These are phyloP conservation scores for Apiospora pterosperma DNA, from an alignment of 2,329 filamentous ascomycete genomes.

Conservation along the genomic window DNA sequence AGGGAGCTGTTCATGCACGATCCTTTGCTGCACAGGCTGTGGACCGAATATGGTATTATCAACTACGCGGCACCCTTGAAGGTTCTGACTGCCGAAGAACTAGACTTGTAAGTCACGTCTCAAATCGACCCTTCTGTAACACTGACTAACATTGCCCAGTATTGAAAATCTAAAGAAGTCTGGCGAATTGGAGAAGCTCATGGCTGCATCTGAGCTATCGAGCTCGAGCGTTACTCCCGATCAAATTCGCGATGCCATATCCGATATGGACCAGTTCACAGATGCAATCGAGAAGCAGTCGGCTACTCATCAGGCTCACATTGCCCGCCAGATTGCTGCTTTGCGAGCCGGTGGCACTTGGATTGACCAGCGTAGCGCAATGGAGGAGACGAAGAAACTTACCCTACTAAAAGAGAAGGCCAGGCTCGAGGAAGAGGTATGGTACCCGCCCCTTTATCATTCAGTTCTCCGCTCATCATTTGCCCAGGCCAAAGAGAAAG, in stretches of 20 bases:
- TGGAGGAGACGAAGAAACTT: constrained; percentile 3
- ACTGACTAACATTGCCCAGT: neutral
- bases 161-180: constrained; percentile 4
- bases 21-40: neutral
- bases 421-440: constrained; percentile 5
- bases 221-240: neutral
- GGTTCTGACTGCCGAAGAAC: constrained; percentile 3
- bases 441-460: neutral
- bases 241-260: constrained; percentile 8
- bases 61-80: neutral
- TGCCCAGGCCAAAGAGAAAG: neutral
- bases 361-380: neutral
- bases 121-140: neutral
- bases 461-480: neutral
- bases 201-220: constrained; percentile 5
- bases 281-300: constrained; percentile 4
- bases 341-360: neutral
- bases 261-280: constrained; percentile 5
- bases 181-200: constrained; percentile 6
- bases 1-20: neutral
- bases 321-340: constrained; percentile 1
- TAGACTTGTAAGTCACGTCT: constrained; percentile 4
- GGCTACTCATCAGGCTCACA: constrained; percentile 1
- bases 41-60: neutral
- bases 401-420: neutral